A percentile compares a stretch with the other conserved stretches of the same genome.
phyloP scores from a whole-genome alignment of 2,329 filamentous ascomycete genomes.

The Myriangium duriaei region DNA sequence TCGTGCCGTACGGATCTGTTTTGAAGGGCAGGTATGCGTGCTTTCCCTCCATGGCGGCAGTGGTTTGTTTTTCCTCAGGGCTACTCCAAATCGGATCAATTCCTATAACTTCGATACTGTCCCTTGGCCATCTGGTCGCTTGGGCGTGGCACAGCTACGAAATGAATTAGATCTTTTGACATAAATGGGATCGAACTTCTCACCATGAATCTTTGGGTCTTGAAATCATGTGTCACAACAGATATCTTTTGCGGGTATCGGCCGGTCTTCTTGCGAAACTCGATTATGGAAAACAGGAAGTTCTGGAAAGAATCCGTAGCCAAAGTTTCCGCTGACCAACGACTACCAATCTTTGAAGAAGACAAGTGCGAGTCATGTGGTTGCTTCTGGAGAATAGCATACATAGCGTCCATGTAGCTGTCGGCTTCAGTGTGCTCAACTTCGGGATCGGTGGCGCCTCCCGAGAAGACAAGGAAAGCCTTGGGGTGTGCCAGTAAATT shows the following conservation, averaged over 20 bases:
- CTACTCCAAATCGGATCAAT: conserved; percentile 27
- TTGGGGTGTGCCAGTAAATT: conserved; percentile 33
- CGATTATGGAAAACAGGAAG: conserved; percentile 60
- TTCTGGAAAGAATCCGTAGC: conserved; percentile 84
- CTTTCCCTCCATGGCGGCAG: conserved; percentile 24
- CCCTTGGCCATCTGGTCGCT: conserved; percentile 31
- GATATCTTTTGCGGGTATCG: conserved; percentile 30
- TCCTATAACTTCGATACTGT: conserved; percentile 30
- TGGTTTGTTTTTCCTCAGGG: conserved; percentile 18
- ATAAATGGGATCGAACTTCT: not conserved
- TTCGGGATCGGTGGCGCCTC: conserved; percentile 37
- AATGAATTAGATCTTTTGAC: not conserved
- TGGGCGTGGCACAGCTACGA: conserved; percentile 22
- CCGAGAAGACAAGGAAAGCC: conserved; percentile 57
- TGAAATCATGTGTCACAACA: conserved; percentile 37
- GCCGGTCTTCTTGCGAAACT: conserved; percentile 31
- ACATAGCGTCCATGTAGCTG: conserved; percentile 16
- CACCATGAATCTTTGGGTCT: conserved; percentile 29
- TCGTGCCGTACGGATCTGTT: conserved; percentile 28
- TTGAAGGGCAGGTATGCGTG: conserved; percentile 27
- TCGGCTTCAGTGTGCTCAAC: conserved; percentile 20
- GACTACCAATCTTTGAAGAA: not conserved
- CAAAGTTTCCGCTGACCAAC: conserved; percentile 49
- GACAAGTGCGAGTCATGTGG: not conserved
- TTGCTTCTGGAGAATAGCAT: not conserved